A percentile compares a stretch with the other conserved stretches of the same genome.
These are phyloP conservation scores for Ogataea chonburiensis DNA, from an alignment of 805 yeast genomes.

Conservation along the genomic window DNA sequence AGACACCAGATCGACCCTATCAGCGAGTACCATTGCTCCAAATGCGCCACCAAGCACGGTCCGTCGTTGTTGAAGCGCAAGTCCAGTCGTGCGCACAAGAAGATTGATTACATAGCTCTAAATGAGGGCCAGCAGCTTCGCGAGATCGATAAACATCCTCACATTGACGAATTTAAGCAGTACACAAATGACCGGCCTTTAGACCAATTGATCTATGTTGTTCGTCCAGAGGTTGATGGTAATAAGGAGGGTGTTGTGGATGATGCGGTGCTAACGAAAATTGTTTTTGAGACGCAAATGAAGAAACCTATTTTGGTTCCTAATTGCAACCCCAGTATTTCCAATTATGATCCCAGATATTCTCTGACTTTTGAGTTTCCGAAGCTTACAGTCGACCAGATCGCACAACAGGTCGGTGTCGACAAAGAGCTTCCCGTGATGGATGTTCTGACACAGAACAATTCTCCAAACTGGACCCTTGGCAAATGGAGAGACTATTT, in stretches of 20 bases:
- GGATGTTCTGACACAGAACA: conserved; percentile 84
- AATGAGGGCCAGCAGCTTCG: conserved; percentile 65
- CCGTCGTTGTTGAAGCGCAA: conserved; percentile 49
- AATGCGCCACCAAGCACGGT: conserved; percentile 47
- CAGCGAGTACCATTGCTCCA: conserved; percentile 52
- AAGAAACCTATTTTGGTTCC: conserved; percentile 34
- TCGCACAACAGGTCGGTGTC: conserved; percentile 60
- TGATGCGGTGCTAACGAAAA: conserved; percentile 24
- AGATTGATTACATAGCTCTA: conserved; percentile 75
- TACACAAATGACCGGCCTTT: conserved; percentile 31
- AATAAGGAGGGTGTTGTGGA: conserved; percentile 22
- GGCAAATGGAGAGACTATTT: conserved; percentile 75
- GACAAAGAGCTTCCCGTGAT: conserved; percentile 72
- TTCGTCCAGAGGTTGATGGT: conserved; percentile 23
- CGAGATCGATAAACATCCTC: conserved; percentile 58
- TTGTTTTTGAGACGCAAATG: conserved; percentile 30
- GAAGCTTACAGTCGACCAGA: conserved; percentile 50
- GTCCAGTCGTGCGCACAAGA: conserved; percentile 52
- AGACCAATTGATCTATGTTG: conserved; percentile 29
- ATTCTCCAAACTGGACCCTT: conserved; percentile 65
- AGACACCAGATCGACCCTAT: conserved; percentile 39
- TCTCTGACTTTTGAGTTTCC: conserved; percentile 42
- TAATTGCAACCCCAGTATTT: conserved; percentile 23
- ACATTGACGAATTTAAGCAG: conserved; percentile 37
- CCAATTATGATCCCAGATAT: conserved; percentile 12